Percentiles rank a stretch among this genome's conserved stretches.
Evolutionary conservation across 306 rosid species (phyloP).

Genomic region (Ormosia emarginata): DNA sequence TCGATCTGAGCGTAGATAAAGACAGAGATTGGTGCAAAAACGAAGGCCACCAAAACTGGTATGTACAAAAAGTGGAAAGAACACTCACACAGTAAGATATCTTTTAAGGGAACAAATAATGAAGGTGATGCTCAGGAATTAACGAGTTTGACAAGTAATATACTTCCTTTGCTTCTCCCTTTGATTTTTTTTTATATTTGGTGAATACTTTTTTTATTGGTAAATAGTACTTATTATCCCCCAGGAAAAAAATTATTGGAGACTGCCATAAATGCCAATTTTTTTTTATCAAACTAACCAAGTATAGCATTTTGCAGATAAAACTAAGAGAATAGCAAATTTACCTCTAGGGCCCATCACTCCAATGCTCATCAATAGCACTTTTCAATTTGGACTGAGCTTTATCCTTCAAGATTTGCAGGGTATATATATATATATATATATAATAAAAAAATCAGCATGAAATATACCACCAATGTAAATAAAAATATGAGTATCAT

Average conservation of each 20-base stretch:
- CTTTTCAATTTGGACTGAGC: no score
- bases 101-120: slow-evolving; percentile 43
- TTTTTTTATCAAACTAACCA: no score
- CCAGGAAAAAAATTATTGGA: background rate
- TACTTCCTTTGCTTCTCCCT: background rate
- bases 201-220: background rate
- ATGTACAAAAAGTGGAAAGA: slow-evolving; percentile 87
- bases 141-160: slow-evolving; percentile 44
- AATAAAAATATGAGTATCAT: no score
- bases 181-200: background rate
- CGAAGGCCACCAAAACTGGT: slow-evolving; percentile 75
- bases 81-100: slow-evolving; percentile 65
- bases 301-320: no score
- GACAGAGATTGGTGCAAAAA: slow-evolving; percentile 92
- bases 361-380: no score
- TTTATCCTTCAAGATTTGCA: no score
- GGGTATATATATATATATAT: no score
- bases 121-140: slow-evolving; percentile 54
- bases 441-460: no score
- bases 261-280: no score
- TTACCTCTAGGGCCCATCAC: no score
- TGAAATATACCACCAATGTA: no score
- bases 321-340: no score
- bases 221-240: background rate
- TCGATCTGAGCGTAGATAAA: slow-evolving; percentile 47